A percentile compares a stretch with the other conserved stretches of the same genome.
Evolutionary conservation across 176 grass and related monocot species (phyloP).

Genomic region (Ananas comosus): DNA sequence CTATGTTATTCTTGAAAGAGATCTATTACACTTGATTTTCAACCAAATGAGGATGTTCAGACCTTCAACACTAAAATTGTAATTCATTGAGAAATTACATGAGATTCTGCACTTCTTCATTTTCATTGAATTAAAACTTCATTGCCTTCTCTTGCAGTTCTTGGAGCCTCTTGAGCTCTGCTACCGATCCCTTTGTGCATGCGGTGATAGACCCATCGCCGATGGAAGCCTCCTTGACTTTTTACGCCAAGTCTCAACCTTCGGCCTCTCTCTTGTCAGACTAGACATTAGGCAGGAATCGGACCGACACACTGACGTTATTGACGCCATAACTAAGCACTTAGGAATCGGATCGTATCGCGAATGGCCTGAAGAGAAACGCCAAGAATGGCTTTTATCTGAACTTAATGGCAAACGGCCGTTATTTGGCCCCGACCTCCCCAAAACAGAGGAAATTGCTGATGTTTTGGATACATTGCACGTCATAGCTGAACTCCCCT

Average conservation of each 20-base stretch:
- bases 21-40: no score
- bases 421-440: conserved; percentile 70
- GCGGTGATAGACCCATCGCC: conserved; percentile 71
- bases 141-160: conserved; percentile 42
- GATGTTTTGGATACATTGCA: conserved; percentile 80
- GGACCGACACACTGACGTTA: conserved; percentile 76
- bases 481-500: conserved; percentile 81
- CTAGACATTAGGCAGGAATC: conserved; percentile 98
- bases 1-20: no score
- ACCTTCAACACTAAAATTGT: no score
- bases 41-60: no score
- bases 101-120: no score
- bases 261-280: conserved; percentile 79
- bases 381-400: conserved; percentile 81
- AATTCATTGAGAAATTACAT: no score
- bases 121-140: no score
- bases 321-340: conserved; percentile 71
- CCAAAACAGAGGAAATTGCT: conserved; percentile 72
- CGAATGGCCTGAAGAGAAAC: conserved; percentile 81
- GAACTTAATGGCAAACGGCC: conserved; percentile 88
- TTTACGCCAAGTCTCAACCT: conserved; percentile 83
- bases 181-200: conserved; percentile 75
- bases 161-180: conserved; percentile 91
- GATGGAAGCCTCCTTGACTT: conserved; percentile 95
- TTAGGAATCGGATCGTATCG: conserved; percentile 75